Evolutionary conservation across 768 basidiomycete genomes (phyloP), one percentile per base, ranked within the genome.

Genomic region (Lactarius indigo): DNA sequence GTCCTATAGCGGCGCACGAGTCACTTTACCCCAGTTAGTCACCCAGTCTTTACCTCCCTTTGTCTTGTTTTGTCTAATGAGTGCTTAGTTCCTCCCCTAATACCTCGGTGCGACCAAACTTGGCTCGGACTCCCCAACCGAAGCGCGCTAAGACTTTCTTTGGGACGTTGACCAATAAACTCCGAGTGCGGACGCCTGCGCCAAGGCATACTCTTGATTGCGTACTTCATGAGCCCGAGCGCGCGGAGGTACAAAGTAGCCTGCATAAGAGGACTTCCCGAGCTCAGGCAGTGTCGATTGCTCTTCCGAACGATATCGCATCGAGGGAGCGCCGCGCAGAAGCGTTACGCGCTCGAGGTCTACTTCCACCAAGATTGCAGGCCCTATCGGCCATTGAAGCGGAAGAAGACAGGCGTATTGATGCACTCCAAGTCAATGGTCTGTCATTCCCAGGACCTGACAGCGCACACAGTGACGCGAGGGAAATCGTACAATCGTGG

Each of bases 321-420:
- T 65, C 70, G 10, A 69, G 18, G 55, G 57, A 35, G 18, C 69
- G 69, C 28, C 68, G 70, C 7, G 64, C 63, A 37, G 61, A 69
- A 17, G 70, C 70, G 1, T 56, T 70, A 7, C 70, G 70, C 31
- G 55, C 68, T 20, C 61, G 64, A 18, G 70, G 70, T 37, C 59
- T 70, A n/a, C 64, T 69, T 5, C 70, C 70, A 2, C 6, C 58
- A 50, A 37, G 33, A 33, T 8, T n/a, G 5, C 37, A 6, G 31
- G 37, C 62, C 47, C 55, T 70, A 13, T 70, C 70, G 1, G 64
- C 68, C 23, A 37, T 70, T 12, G 70, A 70, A 62, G 68, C 70
- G 31, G 68, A 64, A 1, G 42, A 23, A 55, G 68, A 70, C 59
- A 54, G 61, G 13, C 68, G 68, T 6, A 59, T 65, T 44, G 63